These are phyloP conservation scores for Byssochlamys sp. DNA, from an alignment of 2,329 filamentous ascomycete species.

Conservation along the genomic window DNA sequence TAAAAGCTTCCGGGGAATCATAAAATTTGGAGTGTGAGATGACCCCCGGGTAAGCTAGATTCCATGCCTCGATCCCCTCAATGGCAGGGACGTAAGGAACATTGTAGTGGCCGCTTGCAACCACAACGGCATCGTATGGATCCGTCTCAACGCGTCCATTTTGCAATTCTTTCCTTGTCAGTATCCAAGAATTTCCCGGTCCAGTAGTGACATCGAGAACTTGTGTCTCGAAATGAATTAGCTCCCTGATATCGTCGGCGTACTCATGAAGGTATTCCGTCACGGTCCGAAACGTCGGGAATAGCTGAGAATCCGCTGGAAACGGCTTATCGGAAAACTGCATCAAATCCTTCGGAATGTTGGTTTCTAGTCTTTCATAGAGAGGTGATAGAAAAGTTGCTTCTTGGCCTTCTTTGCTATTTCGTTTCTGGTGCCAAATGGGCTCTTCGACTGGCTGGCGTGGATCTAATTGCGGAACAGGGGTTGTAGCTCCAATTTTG, in stretches of 20 bases:
- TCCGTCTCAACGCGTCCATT: conserved; percentile 34
- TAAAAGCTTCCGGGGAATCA: conserved; percentile 54
- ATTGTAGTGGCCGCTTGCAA: conserved; percentile 67
- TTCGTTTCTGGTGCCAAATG: conserved; percentile 35
- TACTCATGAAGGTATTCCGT: conserved; percentile 66
- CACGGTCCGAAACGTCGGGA: conserved; percentile 63
- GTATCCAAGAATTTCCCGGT: conserved; percentile 47
- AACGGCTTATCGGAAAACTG: conserved; percentile 63
- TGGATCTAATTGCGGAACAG: conserved; percentile 60
- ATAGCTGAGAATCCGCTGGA: conserved; percentile 55
- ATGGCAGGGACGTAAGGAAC: conserved; percentile 59
- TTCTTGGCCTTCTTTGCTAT: conserved; percentile 16
- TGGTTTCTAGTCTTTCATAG: conserved; percentile 74
- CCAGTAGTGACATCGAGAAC: conserved; percentile 49
- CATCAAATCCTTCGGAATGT: conserved; percentile 78
- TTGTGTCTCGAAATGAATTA: conserved; percentile 62
- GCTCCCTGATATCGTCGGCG: conserved; percentile 54
- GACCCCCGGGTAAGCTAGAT: conserved; percentile 47
- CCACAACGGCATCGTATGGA: conserved; percentile 63
- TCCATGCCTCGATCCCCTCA: conserved; percentile 51
- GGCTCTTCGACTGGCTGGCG: conserved; percentile 55
- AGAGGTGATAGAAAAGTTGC: conserved; percentile 70
- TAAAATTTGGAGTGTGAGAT: conserved; percentile 75
- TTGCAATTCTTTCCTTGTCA: conserved; percentile 46
- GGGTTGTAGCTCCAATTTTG: conserved; percentile 32